Percentiles rank a stretch among this genome's conserved stretches.
Evolutionary conservation across 2,329 filamentous ascomycete species (phyloP).

Genomic region (Fonsecaea multimorphosa): DNA sequence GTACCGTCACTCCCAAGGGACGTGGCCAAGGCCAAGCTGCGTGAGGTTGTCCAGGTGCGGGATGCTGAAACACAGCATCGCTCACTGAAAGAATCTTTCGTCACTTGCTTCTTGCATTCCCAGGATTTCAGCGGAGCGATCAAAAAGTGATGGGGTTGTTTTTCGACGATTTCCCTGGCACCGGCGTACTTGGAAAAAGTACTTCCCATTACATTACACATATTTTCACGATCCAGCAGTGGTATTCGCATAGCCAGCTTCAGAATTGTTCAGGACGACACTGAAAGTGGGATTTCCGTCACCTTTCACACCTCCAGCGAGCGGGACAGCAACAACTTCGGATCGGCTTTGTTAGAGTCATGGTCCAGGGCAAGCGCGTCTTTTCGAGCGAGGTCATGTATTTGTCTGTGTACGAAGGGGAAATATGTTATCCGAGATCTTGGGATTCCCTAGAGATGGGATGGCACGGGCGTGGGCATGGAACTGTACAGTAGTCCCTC

Average conservation of each 20-base stretch:
- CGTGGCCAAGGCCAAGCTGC: slow-evolving; percentile 55
- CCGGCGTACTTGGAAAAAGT: slow-evolving; percentile 40
- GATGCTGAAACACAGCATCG: slow-evolving; percentile 3
- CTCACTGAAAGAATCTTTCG: slow-evolving; percentile 4
- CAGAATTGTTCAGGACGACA: slow-evolving; percentile 29
- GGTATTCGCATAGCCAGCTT: slow-evolving; percentile 35
- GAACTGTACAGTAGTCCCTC: slow-evolving; percentile 34
- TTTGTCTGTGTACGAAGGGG: slow-evolving; percentile 59
- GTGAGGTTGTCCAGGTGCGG: slow-evolving; percentile 39
- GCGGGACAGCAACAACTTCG: slow-evolving; percentile 14
- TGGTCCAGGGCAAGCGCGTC: slow-evolving; percentile 59
- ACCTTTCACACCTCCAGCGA: slow-evolving; percentile 17
- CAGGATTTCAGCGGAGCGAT: slow-evolving; percentile 22
- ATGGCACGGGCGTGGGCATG: slow-evolving; percentile 10
- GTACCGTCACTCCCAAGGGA: slow-evolving; percentile 57
- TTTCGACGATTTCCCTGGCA: slow-evolving; percentile 16
- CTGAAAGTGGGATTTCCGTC: slow-evolving; percentile 23
- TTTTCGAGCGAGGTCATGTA: slow-evolving; percentile 94
- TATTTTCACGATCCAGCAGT: slow-evolving; percentile 19
- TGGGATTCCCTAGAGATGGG: slow-evolving; percentile 1
- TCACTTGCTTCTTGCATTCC: slow-evolving; percentile 23
- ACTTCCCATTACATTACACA: slow-evolving; percentile 18
- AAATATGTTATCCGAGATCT: slow-evolving; percentile 10
- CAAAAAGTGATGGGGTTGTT: slow-evolving; percentile 32
- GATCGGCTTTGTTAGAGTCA: slow-evolving; percentile 13